Evolutionary conservation across 257 asterid species (phyloP), one percentile per base, ranked within the genome.

Genomic region (Solanum chilense): DNA sequence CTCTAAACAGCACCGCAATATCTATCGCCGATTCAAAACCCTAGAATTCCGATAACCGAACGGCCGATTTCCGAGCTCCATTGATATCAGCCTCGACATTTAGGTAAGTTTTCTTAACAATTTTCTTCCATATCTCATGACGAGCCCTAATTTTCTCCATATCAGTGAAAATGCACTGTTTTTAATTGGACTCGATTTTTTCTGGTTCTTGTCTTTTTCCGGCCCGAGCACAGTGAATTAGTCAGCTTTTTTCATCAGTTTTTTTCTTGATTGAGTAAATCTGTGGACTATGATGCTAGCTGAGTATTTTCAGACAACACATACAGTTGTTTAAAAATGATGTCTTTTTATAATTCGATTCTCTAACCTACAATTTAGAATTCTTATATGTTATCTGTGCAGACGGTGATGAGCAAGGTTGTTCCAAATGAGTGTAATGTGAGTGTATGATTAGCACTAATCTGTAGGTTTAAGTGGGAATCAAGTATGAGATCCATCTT

Each of bases 1-100:
- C 88, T 80, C 87, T 69, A 70, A 70, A 35, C 87, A 56, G 80
- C 73, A 47, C 45, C 78, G 35, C 89, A 44, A 87, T 89, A 88
- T 88, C 87, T 86, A 86, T 87, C 84, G 88, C 91, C 91, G 94
- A 92, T 93, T 92, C 87, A 89, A 89, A 92, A 94, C 94, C 95
- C 94, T 93, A 94, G 90, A 82, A 80, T 86, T 81, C 85, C 27
- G 89, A 86, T 25, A 49, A 75, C 85, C 37, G 83, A 64, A 88
- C 18, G 92, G 93, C 91, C 89, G 92, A 89, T 82, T 82, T 89
- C 88, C 60, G 77, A 85, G 89, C 90, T 87, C 91, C 89, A 88
- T 89, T 88, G 78, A 29, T 76, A 16, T 69, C 80, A 45, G 88
- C 69, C 66, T 60, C 81, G 42, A 37, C 88, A 71, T 80, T 88